Evolutionary conservation across 2,329 filamentous ascomycete species (phyloP).

Genomic region (Xylariaceae sp.): DNA sequence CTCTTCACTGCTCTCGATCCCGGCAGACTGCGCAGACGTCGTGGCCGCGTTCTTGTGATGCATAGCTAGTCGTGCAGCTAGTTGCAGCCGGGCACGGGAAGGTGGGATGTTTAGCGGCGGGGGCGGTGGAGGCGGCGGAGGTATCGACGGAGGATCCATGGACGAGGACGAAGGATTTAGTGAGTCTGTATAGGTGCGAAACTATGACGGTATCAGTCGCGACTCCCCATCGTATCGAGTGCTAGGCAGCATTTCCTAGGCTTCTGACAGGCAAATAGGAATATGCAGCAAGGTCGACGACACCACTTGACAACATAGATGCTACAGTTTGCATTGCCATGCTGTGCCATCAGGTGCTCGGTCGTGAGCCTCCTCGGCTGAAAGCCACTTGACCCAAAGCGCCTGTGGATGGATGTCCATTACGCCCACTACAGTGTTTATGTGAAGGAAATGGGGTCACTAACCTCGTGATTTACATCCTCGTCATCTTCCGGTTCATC

Average conservation of each 20-base stretch:
- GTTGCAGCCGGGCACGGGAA: slow-evolving; percentile 77
- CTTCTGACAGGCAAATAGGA: background rate
- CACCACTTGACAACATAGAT: no score
- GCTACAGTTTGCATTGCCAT: no score
- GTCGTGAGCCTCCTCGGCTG: no score
- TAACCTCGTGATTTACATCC: slow-evolving; percentile 64
- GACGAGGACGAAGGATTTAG: slow-evolving; percentile 44
- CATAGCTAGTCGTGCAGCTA: slow-evolving; percentile 80
- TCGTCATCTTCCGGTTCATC: slow-evolving; percentile 87
- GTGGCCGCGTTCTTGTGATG: slow-evolving; percentile 59
- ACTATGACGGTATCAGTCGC: slow-evolving; percentile 37
- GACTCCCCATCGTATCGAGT: background rate
- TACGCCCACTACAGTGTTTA: no score
- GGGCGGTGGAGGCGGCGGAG: slow-evolving; percentile 59
- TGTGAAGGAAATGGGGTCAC: slow-evolving; percentile 33
- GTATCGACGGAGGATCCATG: slow-evolving; percentile 53
- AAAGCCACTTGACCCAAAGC: background rate
- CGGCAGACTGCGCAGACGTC: slow-evolving; percentile 36
- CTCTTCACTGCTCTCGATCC: slow-evolving; percentile 39
- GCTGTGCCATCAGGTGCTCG: no score
- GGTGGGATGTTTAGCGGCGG: slow-evolving; percentile 80
- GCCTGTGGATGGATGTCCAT: background rate
- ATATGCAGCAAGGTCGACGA: no score
- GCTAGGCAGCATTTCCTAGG: background rate
- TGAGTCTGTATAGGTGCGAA: slow-evolving; percentile 54